phyloP scores from a whole-genome alignment of 2,329 filamentous ascomycete genomes.

The Phialophora verrucosa region DNA sequence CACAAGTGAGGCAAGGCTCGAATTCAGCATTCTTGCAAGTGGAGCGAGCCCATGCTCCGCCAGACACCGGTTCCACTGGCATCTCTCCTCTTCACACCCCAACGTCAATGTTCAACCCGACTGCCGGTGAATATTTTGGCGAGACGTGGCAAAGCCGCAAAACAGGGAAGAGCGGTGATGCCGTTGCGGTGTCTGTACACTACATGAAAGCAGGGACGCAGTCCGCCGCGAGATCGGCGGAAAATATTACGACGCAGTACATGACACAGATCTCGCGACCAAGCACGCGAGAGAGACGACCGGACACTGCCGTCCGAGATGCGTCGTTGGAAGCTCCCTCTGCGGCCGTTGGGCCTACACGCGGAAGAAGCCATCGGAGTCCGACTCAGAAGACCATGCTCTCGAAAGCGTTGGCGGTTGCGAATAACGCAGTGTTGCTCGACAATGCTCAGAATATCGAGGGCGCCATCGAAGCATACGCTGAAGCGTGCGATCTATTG shows the following conservation, averaged over 20 bases:
- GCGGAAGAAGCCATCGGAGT: slow-evolving; percentile 48
- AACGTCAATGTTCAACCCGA: slow-evolving; percentile 38
- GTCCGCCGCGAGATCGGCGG: slow-evolving; percentile 7
- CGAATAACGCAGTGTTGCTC: slow-evolving; percentile 91
- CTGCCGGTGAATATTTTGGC: slow-evolving; percentile 33
- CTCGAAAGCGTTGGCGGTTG: slow-evolving; percentile 92
- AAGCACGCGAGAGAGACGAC: slow-evolving; percentile 22
- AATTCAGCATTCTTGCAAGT: slow-evolving; percentile 23
- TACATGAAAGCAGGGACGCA: slow-evolving; percentile 30
- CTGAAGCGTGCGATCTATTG: slow-evolving; percentile 85
- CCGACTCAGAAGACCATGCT: slow-evolving; percentile 93
- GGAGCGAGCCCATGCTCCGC: slow-evolving; percentile 15
- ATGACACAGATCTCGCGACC: slow-evolving; percentile 23
- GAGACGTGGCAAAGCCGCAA: slow-evolving; percentile 37
- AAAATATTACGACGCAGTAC: slow-evolving; percentile 26
- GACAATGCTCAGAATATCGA: slow-evolving; percentile 97
- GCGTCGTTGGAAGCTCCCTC: slow-evolving; percentile 6
- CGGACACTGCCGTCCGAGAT: slow-evolving; percentile 16
- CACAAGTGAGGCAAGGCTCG: slow-evolving; percentile 24
- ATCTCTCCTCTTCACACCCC: slow-evolving; percentile 32
- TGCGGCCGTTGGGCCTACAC: slow-evolving; percentile 28
- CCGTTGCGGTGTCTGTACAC: slow-evolving; percentile 36
- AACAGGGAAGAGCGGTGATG: slow-evolving; percentile 32
- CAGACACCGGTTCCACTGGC: slow-evolving; percentile 20
- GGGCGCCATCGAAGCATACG: slow-evolving; percentile 86